These are phyloP conservation scores for Sisymbrium altissimum DNA, from an alignment of 345 rosid species.

Conservation along the genomic window DNA sequence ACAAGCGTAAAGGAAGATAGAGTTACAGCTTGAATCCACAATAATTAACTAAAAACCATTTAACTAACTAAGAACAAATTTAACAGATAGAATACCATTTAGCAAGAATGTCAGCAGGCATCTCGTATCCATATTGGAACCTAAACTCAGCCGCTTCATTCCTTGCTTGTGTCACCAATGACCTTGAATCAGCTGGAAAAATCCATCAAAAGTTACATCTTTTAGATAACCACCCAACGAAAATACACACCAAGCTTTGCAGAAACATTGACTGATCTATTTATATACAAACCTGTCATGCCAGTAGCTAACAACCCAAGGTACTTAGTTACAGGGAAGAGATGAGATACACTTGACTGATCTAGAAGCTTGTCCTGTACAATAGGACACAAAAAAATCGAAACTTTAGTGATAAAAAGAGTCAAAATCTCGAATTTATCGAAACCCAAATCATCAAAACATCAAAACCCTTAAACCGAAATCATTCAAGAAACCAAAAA, in stretches of 20 bases:
- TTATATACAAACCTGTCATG: conserved; percentile 72
- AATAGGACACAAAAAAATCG: no score
- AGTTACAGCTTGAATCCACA: no score
- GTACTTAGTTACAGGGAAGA: conserved; percentile 84
- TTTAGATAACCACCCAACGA: neutral
- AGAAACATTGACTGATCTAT: no score
- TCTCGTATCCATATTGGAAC: conserved; percentile 90
- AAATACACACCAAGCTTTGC: neutral
- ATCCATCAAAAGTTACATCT: neutral
- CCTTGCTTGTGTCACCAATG: conserved; percentile 95
- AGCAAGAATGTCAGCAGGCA: conserved; percentile 94
- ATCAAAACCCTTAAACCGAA: neutral
- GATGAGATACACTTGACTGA: conserved; percentile 88
- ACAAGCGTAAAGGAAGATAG: neutral
- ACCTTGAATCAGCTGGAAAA: conserved; percentile 92
- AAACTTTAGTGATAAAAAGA: no score
- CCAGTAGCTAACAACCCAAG: conserved; percentile 97
- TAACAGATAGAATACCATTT: conserved; percentile 49
- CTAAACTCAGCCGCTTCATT: conserved; percentile 99
- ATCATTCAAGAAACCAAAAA: neutral
- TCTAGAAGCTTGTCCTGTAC: conserved; percentile 99
- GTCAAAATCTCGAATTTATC: neutral
- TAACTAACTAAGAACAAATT: no score
- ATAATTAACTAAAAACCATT: no score
- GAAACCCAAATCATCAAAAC: conserved; percentile 1